Conservation (phyloP, 306 rosid species). For the Vigna reflexopilosa region DNA sequence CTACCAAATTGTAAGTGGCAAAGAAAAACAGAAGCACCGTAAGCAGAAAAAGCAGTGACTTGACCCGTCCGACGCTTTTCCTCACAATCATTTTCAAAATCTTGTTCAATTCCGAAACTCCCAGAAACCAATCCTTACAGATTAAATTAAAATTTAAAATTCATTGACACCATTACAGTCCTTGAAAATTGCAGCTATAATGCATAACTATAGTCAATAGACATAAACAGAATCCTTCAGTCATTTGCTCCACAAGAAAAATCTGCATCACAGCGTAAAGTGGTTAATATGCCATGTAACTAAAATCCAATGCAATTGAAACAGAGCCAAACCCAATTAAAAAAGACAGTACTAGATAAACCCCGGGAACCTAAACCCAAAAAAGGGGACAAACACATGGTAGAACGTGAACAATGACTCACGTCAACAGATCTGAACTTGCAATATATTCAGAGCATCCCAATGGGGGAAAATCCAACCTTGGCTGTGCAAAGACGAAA, state of each 20-base stretch:
- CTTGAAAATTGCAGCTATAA: slow-evolving; percentile 35
- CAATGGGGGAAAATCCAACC: slow-evolving; percentile 34
- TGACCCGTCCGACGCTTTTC: slow-evolving; percentile 68
- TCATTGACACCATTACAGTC: slow-evolving; percentile 14
- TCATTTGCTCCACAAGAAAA: slow-evolving; percentile 45
- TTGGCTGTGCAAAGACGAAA: slow-evolving; percentile 23
- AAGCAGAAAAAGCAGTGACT: slow-evolving; percentile 66
- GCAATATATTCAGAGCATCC: slow-evolving; percentile 30
- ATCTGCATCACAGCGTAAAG: slow-evolving; percentile 46
- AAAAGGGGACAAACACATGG: slow-evolving; percentile 3
- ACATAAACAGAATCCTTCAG: slow-evolving; percentile 27
- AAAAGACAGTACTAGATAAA: neutral
- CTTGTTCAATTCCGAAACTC: slow-evolving; percentile 37
- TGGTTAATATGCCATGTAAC: slow-evolving; percentile 23
- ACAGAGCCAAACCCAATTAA: slow-evolving; percentile 17
- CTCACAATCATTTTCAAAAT: slow-evolving; percentile 65
- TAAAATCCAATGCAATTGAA: slow-evolving; percentile 24
- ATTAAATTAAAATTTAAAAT: slow-evolving; percentile 33
- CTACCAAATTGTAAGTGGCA: slow-evolving; percentile 74
- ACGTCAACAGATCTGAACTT: slow-evolving; percentile 55
- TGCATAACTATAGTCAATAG: slow-evolving; percentile 20
- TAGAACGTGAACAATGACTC: slow-evolving; percentile 36
- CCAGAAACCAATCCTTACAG: slow-evolving; percentile 38
- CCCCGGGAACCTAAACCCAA: slow-evolving; percentile 31
- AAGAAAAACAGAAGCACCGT: slow-evolving; percentile 72